Base-by-base conservation (phyloP, 805 yeast genomes). In the Cyberlindnera xylosilytica region DNA sequence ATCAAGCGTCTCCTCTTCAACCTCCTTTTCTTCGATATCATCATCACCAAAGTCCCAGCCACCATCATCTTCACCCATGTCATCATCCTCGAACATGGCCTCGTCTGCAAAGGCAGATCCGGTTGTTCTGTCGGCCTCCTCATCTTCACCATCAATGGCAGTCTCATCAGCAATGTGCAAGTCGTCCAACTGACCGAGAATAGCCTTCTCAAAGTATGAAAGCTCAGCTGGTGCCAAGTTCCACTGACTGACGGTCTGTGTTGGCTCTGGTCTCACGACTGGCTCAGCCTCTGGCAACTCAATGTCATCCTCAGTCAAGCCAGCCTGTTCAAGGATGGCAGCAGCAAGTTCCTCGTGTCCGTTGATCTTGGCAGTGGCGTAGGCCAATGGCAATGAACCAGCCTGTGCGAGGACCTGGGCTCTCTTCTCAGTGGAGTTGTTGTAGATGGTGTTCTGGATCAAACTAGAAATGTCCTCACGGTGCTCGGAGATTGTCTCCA, bases 301-400 rank as follows among this genome's bases (percentile, higher is more conserved):
- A 44, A 93, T 72, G 42, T 85, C 85, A 32, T 70, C 69, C 51
- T 77, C 80, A 20, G 73, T 69, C 19, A 86, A 58, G 6, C 84
- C 96, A 20, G 90, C 77, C 46, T 84, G 81, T 32, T 74, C 77
- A 52, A 88, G 67, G 44, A 87, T 83, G 41, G 78, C 74, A 36
- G 79, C 76, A 20, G 96, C 97, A 42, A 83, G 68, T 22, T 79
- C 89, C 30, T 73, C 78, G 49, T 89, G 74, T 4, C 96, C 97
- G 53, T 82, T 86, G 22, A 93, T 72, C 62, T 85, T 87, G 18
- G 99, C 97, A 49, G 89, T 76, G 11, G 97, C 86, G 62, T 90
- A 95, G 3, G 98, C 99, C 56, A 95, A 75, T 6, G 98, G 89
- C 38, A 76, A 68, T 65, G 90, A 73, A 30, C 97, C 97, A 38